phyloP scores from a whole-genome alignment of 1,139 yeast species.

The Hanseniaspora gamundiae region DNA sequence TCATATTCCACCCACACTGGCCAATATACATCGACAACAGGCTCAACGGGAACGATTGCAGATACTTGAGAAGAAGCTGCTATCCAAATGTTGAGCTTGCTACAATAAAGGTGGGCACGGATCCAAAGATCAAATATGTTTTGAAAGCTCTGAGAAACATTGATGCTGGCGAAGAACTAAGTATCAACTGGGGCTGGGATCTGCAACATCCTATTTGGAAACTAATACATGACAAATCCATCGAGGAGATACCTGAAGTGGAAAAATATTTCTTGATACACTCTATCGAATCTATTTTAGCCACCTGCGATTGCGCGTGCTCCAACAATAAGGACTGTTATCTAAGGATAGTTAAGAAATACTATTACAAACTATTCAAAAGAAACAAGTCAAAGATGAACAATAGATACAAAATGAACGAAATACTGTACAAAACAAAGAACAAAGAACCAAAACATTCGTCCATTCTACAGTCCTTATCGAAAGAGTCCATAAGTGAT shows the following conservation, averaged over 20 bases:
- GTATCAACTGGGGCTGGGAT: slow-evolving; percentile 89
- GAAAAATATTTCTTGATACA: slow-evolving; percentile 45
- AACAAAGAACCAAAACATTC: slow-evolving; percentile 21
- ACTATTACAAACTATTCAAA: slow-evolving; percentile 18
- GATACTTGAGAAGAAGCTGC: slow-evolving; percentile 71
- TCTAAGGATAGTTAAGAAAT: slow-evolving; percentile 46
- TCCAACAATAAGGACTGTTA: slow-evolving; percentile 39
- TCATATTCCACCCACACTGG: slow-evolving; percentile 37
- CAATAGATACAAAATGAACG: slow-evolving; percentile 22
- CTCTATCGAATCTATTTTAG: slow-evolving; percentile 47
- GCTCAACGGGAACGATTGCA: slow-evolving; percentile 59
- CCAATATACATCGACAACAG: slow-evolving; percentile 70
- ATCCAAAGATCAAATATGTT: slow-evolving; percentile 36
- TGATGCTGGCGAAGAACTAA: slow-evolving; percentile 50
- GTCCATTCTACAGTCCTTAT: slow-evolving; percentile 24
- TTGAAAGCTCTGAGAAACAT: slow-evolving; percentile 49
- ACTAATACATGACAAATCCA: slow-evolving; percentile 29
- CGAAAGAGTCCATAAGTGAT: slow-evolving; percentile 12
- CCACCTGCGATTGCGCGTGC: slow-evolving; percentile 66
- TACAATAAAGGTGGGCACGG: slow-evolving; percentile 34
- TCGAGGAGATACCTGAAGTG: slow-evolving; percentile 6
- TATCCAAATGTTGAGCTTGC: slow-evolving; percentile 61
- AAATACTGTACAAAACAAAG: slow-evolving; percentile 20
- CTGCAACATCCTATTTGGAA: slow-evolving; percentile 55
- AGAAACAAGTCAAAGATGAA: slow-evolving; percentile 23